Conservation (phyloP, 2,329 filamentous ascomycete genomes). For the Beauveria rudraprayagi region DNA sequence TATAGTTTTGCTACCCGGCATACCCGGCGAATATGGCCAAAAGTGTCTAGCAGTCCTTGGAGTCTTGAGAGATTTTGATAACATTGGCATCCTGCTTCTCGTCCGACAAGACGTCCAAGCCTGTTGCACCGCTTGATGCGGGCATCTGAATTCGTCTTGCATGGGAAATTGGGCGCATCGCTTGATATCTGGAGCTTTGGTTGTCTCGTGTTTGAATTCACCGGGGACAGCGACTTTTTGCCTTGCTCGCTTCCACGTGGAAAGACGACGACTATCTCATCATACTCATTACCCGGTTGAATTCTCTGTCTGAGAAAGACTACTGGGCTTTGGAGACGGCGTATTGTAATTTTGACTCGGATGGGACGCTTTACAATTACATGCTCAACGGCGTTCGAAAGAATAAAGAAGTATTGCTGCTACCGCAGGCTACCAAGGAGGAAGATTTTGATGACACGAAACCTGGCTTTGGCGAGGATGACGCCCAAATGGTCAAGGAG, state of each 20-base stretch:
- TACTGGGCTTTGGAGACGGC: conserved; percentile 19
- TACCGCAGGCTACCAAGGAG: conserved; percentile 20
- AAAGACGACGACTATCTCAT: conserved; percentile 17
- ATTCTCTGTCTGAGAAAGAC: conserved; percentile 16
- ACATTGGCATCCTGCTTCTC: conserved; percentile 19
- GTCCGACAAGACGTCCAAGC: conserved; percentile 16
- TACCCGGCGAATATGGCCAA: conserved; percentile 34
- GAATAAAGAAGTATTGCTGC: conserved; percentile 17
- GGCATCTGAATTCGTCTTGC: neutral
- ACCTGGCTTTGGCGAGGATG: conserved; percentile 18
- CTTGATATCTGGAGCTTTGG: conserved; percentile 25
- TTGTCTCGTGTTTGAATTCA: conserved; percentile 24
- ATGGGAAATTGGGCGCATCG: neutral
- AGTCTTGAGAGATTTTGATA: neutral
- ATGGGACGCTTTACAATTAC: conserved; percentile 20
- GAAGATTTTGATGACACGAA: conserved; percentile 19
- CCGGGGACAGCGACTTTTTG: conserved; percentile 21
- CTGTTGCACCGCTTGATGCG: neutral
- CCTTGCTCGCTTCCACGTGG: conserved; percentile 14
- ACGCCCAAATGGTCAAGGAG: conserved; percentile 18
- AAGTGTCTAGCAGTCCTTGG: conserved; percentile 29
- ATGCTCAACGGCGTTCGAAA: conserved; percentile 17
- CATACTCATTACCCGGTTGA: conserved; percentile 16
- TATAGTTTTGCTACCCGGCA: conserved; percentile 19
- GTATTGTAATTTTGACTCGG: conserved; percentile 20